Evolutionary conservation across 108 stramenopile genomes (phyloP), one percentile per base, ranked within the genome.

Genomic region (Skeletonema marinoi): DNA sequence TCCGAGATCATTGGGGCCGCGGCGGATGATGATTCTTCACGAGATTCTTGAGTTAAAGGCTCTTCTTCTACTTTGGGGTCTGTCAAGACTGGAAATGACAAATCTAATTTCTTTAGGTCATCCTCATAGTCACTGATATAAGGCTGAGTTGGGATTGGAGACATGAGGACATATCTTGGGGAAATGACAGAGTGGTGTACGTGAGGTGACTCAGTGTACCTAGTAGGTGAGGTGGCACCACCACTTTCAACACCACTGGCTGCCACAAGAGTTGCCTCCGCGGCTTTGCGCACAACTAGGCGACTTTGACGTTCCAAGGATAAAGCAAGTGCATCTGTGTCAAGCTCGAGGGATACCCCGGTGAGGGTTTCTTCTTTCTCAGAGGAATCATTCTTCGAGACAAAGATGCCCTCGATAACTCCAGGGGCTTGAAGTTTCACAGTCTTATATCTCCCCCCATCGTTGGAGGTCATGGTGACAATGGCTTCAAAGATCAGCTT

Each of bases 221-320:
- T 4, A 60, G 10, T 30, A 61, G n/a, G 71, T 33, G 65, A 70
- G 5, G 70, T 51, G 36, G 64, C 19, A 9, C 25, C 19, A 31
- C 29, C 21, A 31, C 54, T 56, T 9, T 81, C 80, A 11, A 70
- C 51, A 14, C 80, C 69, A 33, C 74, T 81, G 35, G 74, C 62
- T 32, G 77, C 46, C 59, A 81, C 12, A 29, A 81, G 73, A 19
- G 73, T 69, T n/a, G 82, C 83, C 71, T 91, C 90, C 7, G 87
- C 77, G 7, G 92, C 86, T 31, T 78, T 66, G 6, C 92, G 88
- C 42, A 93, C 90, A 17, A 91, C 88, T 6, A 77, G 76, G 38
- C 94, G 89, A 73, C 89, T 90, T 44, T 90, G 87, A 59, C 83
- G 82, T 67, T 95, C 94, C 61, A 95, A 78, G 81, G 89, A 91